Evolutionary conservation across 805 yeast species (phyloP), one percentile per base, ranked within the genome.

Genomic region (Candida ortonii): DNA sequence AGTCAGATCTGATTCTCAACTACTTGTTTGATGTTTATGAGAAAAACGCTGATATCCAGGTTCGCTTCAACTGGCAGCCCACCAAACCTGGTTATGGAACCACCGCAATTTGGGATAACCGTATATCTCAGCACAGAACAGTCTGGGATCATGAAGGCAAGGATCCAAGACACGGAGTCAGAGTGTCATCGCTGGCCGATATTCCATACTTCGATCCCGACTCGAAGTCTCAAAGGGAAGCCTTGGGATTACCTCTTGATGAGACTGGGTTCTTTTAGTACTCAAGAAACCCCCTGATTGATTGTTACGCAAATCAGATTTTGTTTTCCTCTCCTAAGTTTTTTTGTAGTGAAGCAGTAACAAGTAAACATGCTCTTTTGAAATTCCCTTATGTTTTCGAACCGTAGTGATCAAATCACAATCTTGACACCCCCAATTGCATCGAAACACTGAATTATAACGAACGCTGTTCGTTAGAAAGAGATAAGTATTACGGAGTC

Each of bases 151-250:
- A 69, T 23, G 51, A 47, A 27, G 65, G 65, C 13, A 52, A 12
- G 24, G 65, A 61, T 29, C 56, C 65, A n/a, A 61, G 76, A 59
- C 79, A 73, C 44, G 79, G 74, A 20, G 67, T 70, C 6, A 67
- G 80, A 43, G 73, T 68, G 21, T 67, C 73, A 0, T 53, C 78
- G 0, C 64, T 75, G 39, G 80, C 76, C 15, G 79, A 75, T 41
- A 50, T 57, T 30, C 80, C 80, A 2, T 65, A 34, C 56, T 75
- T 65, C 50, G 77, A 73, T 46, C 64, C 67, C 14, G 50, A 58
- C 4, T 68, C 76, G 3, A 68, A 67, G 50, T 67, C 75, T 23
- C 78, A 72, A 48, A 68, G 79, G 55, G 70, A 72, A 50, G 64
- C 75, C 9, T 55, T 71, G 38, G 76, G 76, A 8, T 16, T 38